Evolutionary conservation across 192 early-diverging fungal species (phyloP).

Genomic region (Borealophlyctis nickersoniae): DNA sequence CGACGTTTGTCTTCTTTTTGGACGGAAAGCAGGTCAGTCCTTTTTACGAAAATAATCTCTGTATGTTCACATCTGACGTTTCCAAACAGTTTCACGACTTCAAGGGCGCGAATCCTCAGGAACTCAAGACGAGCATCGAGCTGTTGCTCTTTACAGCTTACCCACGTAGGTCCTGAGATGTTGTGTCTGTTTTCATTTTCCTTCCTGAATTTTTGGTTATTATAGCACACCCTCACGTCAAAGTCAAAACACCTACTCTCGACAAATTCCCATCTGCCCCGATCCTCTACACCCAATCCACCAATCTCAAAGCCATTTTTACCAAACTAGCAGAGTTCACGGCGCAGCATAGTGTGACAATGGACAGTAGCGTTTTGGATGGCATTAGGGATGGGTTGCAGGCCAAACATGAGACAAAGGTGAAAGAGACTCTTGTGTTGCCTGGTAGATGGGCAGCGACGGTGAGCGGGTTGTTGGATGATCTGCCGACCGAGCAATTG

Average conservation of each 20-base stretch:
- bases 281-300: slow-evolving; percentile 34
- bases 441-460: slow-evolving; percentile 28
- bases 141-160: slow-evolving; percentile 59
- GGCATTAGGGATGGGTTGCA: slow-evolving; percentile 27
- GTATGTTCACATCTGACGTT: background rate
- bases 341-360: background rate
- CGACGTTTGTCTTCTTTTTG: slow-evolving; percentile 71
- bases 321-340: slow-evolving; percentile 29
- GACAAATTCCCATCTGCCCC: slow-evolving; percentile 32
- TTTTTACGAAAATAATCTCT: background rate
- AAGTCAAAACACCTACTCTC: slow-evolving; percentile 39
- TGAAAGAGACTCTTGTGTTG: slow-evolving; percentile 6
- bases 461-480: slow-evolving; percentile 31
- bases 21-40: slow-evolving; percentile 44
- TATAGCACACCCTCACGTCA: slow-evolving; percentile 60
- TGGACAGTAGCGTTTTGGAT: slow-evolving; percentile 5
- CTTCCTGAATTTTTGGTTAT: background rate
- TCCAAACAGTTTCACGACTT: slow-evolving; percentile 42
- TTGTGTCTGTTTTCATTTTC: slow-evolving; percentile 2
- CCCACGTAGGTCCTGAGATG: slow-evolving; percentile 46
- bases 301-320: slow-evolving; percentile 44
- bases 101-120: slow-evolving; percentile 58
- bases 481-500: slow-evolving; percentile 42
- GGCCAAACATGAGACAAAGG: slow-evolving; percentile 25
- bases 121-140: slow-evolving; percentile 59